These are phyloP conservation scores for Mitragyna speciosa DNA, from an alignment of 257 asterid species.

Conservation along the genomic window DNA sequence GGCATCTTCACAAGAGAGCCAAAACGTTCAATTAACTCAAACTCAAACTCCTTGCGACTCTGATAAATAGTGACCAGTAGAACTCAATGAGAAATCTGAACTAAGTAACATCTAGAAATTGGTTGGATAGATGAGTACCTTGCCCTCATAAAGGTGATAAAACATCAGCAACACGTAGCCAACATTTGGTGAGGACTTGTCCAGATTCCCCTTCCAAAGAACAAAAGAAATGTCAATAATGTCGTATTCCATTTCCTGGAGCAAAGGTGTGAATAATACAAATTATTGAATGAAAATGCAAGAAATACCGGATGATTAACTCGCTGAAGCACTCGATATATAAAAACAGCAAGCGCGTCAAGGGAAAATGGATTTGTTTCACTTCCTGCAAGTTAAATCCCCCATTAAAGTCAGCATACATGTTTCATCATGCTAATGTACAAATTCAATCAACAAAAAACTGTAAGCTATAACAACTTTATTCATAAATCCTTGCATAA, in stretches of 20 bases:
- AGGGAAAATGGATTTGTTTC: slow-evolving; percentile 86
- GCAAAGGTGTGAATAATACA: slow-evolving; percentile 2
- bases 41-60: slow-evolving; percentile 80
- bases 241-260: slow-evolving; percentile 7
- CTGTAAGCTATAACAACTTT: neutral
- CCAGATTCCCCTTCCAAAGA: slow-evolving; percentile 82
- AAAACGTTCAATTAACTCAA: slow-evolving; percentile 81
- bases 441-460: neutral
- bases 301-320: slow-evolving; percentile 85
- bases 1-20: slow-evolving; percentile 95
- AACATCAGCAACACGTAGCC: slow-evolving; percentile 90
- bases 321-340: slow-evolving; percentile 77
- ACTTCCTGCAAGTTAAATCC: slow-evolving; percentile 55
- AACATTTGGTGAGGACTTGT: slow-evolving; percentile 78
- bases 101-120: slow-evolving; percentile 4
- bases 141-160: slow-evolving; percentile 91
- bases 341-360: slow-evolving; percentile 90
- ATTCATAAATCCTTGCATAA: neutral
- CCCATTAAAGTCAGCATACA: slow-evolving; percentile 3
- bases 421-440: neutral
- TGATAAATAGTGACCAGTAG: slow-evolving; percentile 37
- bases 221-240: slow-evolving; percentile 21
- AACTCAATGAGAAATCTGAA: slow-evolving; percentile 1
- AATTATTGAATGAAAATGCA: slow-evolving; percentile 15
- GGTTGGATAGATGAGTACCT: slow-evolving; percentile 47